A percentile compares a stretch with the other conserved stretches of the same genome.
phyloP scores from a whole-genome alignment of 805 yeast genomes.

The Metschnikowia amazonensis region DNA sequence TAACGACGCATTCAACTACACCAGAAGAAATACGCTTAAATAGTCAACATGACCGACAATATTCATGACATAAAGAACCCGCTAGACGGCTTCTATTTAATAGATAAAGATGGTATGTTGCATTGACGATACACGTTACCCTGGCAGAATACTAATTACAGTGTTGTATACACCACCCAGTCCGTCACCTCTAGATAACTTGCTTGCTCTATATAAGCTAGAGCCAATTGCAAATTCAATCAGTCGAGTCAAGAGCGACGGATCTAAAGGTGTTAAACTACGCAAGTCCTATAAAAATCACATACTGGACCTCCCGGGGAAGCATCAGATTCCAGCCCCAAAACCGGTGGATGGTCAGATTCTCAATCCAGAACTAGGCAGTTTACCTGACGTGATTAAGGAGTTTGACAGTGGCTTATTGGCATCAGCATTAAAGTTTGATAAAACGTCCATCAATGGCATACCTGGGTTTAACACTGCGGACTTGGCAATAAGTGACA shows the following conservation, averaged over 20 bases:
- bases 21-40: not conserved
- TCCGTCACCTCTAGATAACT: constrained; percentile 73
- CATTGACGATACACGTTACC: not conserved
- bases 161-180: constrained; percentile 40
- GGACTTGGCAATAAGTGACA: constrained; percentile 59
- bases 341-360: constrained; percentile 35
- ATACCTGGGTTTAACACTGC: constrained; percentile 73
- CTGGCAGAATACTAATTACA: constrained; percentile 13
- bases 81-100: constrained; percentile 19
- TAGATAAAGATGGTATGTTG: constrained; percentile 21
- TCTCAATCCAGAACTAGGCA: constrained; percentile 35
- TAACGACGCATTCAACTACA: not conserved
- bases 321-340: constrained; percentile 57
- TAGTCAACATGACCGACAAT: constrained; percentile 7
- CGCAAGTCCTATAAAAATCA: constrained; percentile 95
- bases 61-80: constrained; percentile 10
- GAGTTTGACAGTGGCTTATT: constrained; percentile 50
- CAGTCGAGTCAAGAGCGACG: constrained; percentile 83
- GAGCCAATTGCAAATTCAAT: constrained; percentile 69
- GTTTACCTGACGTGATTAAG: constrained; percentile 44
- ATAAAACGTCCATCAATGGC: constrained; percentile 63
- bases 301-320: constrained; percentile 80
- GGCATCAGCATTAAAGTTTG: constrained; percentile 51
- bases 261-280: constrained; percentile 86
- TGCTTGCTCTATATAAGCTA: constrained; percentile 66